A percentile compares a stretch with the other conserved stretches of the same genome.
Conservation (phyloP, 129 eudicot genomes). For the Pulicaria dysenterica region DNA sequence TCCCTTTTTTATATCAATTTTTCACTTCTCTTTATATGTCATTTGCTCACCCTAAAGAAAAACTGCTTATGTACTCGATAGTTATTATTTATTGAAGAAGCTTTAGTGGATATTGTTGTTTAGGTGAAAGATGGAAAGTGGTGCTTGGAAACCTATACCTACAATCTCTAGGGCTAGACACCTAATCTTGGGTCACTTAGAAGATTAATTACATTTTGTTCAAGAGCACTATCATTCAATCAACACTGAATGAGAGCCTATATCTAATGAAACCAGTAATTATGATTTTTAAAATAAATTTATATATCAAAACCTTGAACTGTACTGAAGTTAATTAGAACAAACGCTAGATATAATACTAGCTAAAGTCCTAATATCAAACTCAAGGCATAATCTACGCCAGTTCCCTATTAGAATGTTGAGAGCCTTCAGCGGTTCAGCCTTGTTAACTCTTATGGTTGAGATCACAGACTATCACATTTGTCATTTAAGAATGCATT, state of each 20-base stretch:
- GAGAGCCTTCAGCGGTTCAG: too few relatives aligned
- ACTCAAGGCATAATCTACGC: background rate
- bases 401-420: background rate
- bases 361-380: background rate
- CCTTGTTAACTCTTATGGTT: too few relatives aligned
- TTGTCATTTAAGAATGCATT: too few relatives aligned
- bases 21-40: background rate
- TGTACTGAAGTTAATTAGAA: background rate
- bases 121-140: background rate
- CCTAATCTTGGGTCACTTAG: constrained; percentile 3
- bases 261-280: constrained; percentile 2
- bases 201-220: background rate
- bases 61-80: background rate
- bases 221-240: background rate
- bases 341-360: background rate
- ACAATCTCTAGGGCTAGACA: background rate
- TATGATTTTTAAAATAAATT: background rate
- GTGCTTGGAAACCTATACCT: background rate
- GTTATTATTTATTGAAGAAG: constrained; percentile 8
- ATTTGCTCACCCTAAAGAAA: constrained; percentile 13
- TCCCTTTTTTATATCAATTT: background rate
- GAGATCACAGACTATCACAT: too few relatives aligned
- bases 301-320: background rate
- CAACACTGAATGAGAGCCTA: background rate
- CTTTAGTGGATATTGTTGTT: background rate